These are phyloP conservation scores for Trichoderma simmonsii DNA, from an alignment of 2,329 filamentous ascomycete genomes.

Conservation along the genomic window DNA sequence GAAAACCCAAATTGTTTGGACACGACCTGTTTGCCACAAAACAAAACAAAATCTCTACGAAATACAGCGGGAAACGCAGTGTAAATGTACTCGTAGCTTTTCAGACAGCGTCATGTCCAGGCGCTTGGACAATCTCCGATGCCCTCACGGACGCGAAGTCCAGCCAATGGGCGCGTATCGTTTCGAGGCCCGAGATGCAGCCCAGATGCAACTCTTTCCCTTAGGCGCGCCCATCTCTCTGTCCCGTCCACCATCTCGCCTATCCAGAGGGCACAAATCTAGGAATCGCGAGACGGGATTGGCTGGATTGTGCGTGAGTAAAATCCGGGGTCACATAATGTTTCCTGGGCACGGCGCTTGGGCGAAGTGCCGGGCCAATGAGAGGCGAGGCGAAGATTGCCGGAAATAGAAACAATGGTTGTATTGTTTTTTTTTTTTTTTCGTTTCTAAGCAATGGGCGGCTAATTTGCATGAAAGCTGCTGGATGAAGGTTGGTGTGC, in stretches of 20 bases:
- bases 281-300: background rate
- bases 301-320: background rate
- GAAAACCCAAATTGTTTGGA: constrained; percentile 1
- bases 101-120: background rate
- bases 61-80: background rate
- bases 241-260: background rate
- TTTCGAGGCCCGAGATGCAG: background rate
- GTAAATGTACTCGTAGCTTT: constrained; percentile 5
- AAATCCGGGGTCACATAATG: constrained; percentile 1
- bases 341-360: constrained; percentile 4
- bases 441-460: background rate
- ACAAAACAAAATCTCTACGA: background rate
- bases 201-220: background rate
- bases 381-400: background rate
- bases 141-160: background rate
- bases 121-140: constrained; percentile 5
- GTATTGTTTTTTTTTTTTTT: background rate
- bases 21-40: background rate
- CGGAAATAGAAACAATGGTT: background rate
- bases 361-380: constrained; percentile 8
- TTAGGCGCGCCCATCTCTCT: background rate
- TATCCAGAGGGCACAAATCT: background rate
- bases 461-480: background rate
- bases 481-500: background rate
- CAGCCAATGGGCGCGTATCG: background rate